Conservation (phyloP, 1,284 basidiomycete species). For the Phellopilus nigrolimitatus region DNA sequence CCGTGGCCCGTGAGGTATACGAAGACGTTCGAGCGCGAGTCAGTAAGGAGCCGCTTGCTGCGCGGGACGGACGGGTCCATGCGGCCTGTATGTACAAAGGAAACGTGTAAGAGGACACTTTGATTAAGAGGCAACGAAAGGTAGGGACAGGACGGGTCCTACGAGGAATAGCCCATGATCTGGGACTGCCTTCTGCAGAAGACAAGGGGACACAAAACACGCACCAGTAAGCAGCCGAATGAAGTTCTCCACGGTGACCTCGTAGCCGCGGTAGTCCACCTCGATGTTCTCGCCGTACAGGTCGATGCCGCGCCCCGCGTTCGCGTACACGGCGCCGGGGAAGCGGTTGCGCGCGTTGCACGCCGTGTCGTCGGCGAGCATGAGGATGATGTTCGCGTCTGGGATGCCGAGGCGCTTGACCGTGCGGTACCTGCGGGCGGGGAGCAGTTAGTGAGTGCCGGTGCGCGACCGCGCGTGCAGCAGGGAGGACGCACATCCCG, state of each 20-base stretch:
- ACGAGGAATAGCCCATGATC: background rate
- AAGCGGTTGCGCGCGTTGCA: constrained; percentile 93
- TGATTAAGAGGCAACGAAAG: background rate
- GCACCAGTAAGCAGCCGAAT: constrained; percentile 84
- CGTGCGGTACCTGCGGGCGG: constrained; percentile 80
- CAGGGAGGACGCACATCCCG: constrained; percentile 68
- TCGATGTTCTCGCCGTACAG: constrained; percentile 96
- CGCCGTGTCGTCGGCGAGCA: constrained; percentile 96
- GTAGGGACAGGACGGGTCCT: background rate
- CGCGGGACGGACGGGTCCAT: constrained; percentile 76
- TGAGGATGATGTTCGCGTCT: constrained; percentile 97
- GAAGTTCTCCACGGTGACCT: constrained; percentile 97
- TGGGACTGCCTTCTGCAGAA: too few relatives aligned
- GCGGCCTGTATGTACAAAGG: constrained; percentile 44
- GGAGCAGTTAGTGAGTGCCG: too few relatives aligned
- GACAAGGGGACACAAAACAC: too few relatives aligned
- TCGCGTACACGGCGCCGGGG: constrained; percentile 88
- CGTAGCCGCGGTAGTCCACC: constrained; percentile 96
- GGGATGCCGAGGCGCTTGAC: constrained; percentile 98
- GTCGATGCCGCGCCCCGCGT: constrained; percentile 74
- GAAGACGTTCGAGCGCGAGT: constrained; percentile 92
- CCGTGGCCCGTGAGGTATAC: constrained; percentile 99
- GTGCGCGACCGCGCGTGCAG: too few relatives aligned
- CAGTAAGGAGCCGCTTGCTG: constrained; percentile 87
- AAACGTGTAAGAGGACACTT: background rate